A percentile compares a stretch with the other conserved stretches of the same genome.
Conservation (phyloP, 139 green algal species). For the Auxenochlorella pyrenoidosa region DNA sequence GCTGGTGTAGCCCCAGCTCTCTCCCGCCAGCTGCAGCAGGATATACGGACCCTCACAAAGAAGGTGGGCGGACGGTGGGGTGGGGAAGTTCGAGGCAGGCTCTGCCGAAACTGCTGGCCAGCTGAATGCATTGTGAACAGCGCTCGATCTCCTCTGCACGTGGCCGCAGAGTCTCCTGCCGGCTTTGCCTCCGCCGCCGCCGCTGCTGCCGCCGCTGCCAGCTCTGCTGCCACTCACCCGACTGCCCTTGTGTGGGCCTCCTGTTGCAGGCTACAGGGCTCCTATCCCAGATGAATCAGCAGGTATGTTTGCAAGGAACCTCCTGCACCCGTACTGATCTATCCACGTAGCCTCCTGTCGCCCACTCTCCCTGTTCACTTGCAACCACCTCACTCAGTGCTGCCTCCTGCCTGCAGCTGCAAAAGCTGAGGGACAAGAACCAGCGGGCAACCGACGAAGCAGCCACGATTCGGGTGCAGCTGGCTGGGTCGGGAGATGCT, state of each 20-base stretch:
- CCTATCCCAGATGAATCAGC: constrained; percentile 23
- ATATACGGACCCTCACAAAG: constrained; percentile 4
- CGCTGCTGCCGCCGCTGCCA: neutral
- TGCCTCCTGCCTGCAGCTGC: neutral
- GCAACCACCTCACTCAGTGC: too few relatives aligned
- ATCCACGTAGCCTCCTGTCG: too few relatives aligned
- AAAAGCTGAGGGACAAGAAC: constrained; percentile 39
- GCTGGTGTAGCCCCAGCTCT: neutral
- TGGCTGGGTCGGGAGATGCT: neutral
- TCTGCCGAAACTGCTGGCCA: too few relatives aligned
- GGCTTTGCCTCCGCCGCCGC: neutral
- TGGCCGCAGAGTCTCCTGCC: too few relatives aligned
- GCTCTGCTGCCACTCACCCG: neutral
- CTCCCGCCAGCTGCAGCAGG: constrained; percentile 5
- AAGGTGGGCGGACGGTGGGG: neutral
- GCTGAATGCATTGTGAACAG: too few relatives aligned
- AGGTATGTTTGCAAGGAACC: too few relatives aligned
- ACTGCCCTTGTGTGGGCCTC: neutral
- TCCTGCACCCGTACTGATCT: too few relatives aligned
- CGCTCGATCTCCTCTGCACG: too few relatives aligned
- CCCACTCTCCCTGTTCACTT: too few relatives aligned
- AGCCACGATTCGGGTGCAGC: constrained; percentile 21
- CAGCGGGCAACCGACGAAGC: constrained; percentile 10
- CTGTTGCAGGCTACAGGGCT: constrained; percentile 19
- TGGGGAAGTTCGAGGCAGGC: too few relatives aligned